Conservation (phyloP, 345 rosid species). For the Camelina sativa region DNA sequence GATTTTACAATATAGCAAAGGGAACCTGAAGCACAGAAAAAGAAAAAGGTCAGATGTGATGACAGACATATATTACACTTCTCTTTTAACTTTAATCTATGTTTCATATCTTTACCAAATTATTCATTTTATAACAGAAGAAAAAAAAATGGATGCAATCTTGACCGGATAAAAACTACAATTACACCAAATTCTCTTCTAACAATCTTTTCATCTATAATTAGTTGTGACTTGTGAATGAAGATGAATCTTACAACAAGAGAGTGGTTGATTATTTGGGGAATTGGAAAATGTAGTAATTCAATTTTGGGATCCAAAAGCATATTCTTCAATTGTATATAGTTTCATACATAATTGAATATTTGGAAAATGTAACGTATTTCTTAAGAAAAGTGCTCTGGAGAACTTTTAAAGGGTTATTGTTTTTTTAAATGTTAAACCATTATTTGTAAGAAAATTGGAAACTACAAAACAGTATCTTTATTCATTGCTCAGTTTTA, state of each 20-base stretch:
- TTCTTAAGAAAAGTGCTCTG: slow-evolving; percentile 37
- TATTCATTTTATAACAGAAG: not conserved
- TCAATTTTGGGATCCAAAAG: slow-evolving; percentile 14
- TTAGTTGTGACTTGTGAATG: too few species aligned
- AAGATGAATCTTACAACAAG: not conserved
- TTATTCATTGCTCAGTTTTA: slow-evolving; percentile 22
- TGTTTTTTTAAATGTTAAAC: slow-evolving; percentile 19
- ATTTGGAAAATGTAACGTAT: slow-evolving; percentile 31
- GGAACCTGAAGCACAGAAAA: slow-evolving; percentile 36
- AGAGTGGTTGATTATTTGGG: not conserved
- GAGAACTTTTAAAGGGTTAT: slow-evolving; percentile 27
- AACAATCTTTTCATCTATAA: not conserved
- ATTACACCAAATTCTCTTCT: not conserved
- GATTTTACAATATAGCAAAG: slow-evolving; percentile 31
- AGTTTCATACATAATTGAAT: slow-evolving; percentile 5
- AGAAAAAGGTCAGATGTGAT: slow-evolving; percentile 9
- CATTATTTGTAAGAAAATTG: slow-evolving; percentile 22
- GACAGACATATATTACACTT: slow-evolving; percentile 15
- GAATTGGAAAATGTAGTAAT: slow-evolving; percentile 1
- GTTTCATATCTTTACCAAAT: not conserved
- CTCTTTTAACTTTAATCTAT: slow-evolving; percentile 1
- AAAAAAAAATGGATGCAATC: not conserved
- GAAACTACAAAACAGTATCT: slow-evolving; percentile 13
- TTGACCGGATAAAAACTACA: not conserved
- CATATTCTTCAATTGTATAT: not conserved